A percentile compares a stretch with the other conserved stretches of the same genome.
Conservation (phyloP, 2,329 filamentous ascomycete genomes). For the Hysterium pulicare region DNA sequence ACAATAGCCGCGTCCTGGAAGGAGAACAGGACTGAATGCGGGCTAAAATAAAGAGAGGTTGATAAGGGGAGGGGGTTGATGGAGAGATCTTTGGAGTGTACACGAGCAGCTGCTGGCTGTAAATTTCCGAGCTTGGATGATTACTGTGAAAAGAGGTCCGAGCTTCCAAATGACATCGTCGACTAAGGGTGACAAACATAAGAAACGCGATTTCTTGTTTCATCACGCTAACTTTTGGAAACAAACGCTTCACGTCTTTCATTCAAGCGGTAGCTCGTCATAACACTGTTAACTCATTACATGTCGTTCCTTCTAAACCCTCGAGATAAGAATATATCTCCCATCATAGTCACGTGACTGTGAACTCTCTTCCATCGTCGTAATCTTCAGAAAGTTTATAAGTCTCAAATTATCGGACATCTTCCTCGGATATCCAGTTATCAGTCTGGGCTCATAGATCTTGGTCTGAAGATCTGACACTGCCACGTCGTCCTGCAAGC, state of each 20-base stretch:
- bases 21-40: conserved; percentile 6
- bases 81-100: too few relatives aligned
- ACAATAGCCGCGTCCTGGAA: conserved; percentile 2
- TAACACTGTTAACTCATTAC: too few relatives aligned
- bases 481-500: background rate
- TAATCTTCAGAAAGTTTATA: too few relatives aligned
- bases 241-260: background rate
- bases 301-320: too few relatives aligned
- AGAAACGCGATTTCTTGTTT: background rate
- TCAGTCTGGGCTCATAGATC: background rate
- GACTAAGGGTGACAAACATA: background rate
- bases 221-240: background rate
- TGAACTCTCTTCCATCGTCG: too few relatives aligned
- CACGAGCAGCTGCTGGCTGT: too few relatives aligned
- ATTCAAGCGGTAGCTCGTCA: background rate
- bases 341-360: too few relatives aligned
- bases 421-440: background rate
- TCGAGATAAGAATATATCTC: too few relatives aligned
- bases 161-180: background rate
- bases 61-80: conserved; percentile 11
- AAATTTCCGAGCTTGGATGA: background rate
- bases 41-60: conserved; percentile 11
- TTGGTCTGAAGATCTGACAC: background rate
- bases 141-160: too few relatives aligned
- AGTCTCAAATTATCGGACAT: background rate